These are phyloP conservation scores for Pestalotiopsis sp. DNA, from an alignment of 2,329 filamentous ascomycete genomes.

Conservation along the genomic window DNA sequence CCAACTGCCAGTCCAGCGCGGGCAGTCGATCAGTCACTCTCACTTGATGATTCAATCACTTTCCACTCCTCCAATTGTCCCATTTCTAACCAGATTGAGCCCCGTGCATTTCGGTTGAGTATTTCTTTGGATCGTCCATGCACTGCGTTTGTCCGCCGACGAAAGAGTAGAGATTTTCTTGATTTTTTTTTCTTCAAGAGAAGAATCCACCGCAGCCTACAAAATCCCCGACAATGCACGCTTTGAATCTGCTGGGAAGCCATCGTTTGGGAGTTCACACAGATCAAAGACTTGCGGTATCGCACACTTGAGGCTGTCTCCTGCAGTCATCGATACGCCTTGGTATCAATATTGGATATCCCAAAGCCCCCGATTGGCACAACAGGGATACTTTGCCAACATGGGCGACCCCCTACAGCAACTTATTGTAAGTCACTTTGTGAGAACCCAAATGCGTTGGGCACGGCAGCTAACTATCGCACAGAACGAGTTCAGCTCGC, in stretches of 20 bases:
- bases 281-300: background rate
- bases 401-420: background rate
- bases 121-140: background rate
- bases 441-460: no score
- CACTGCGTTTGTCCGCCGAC: background rate
- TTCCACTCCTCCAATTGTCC: background rate
- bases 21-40: background rate
- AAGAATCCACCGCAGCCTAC: background rate
- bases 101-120: background rate
- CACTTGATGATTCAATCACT: slow-evolving; percentile 10
- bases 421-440: background rate
- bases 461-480: background rate
- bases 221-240: background rate
- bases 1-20: background rate
- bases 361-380: background rate
- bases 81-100: background rate
- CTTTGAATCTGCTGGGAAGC: background rate
- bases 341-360: background rate
- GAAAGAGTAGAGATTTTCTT: background rate
- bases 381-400: background rate
- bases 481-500: slow-evolving; percentile 70
- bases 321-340: background rate
- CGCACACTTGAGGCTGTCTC: background rate
- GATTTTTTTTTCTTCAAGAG: background rate
- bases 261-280: background rate